phyloP scores from a whole-genome alignment of 1,284 basidiomycete species.

The Gymnopus androsaceus region DNA sequence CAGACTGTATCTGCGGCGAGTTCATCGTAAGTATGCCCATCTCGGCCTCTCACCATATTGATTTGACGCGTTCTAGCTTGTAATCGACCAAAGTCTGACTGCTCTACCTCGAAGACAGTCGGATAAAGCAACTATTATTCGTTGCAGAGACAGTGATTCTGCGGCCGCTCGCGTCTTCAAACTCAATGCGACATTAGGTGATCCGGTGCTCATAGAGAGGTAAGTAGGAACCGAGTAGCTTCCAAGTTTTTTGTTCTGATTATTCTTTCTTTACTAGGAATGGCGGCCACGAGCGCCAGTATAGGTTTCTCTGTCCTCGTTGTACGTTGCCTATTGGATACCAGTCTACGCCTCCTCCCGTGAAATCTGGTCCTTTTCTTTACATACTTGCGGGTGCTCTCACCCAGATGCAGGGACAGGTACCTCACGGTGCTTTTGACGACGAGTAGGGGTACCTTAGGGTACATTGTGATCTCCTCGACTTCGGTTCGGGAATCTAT shows the following conservation, averaged over 20 bases:
- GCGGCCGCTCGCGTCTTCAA: conserved; percentile 75
- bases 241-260: not conserved
- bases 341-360: conserved; percentile 69
- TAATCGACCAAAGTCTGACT: conserved; percentile 74
- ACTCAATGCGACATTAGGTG: conserved; percentile 63
- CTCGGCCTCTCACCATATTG: not conserved
- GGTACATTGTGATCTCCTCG: too few species aligned
- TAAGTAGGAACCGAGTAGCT: conserved; percentile 32
- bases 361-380: conserved; percentile 70
- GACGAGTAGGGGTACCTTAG: too few species aligned
- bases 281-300: conserved; percentile 74
- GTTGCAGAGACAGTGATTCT: conserved; percentile 58
- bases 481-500: too few species aligned
- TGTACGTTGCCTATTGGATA: conserved; percentile 76
- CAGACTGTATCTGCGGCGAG: conserved; percentile 84
- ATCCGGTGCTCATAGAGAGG: conserved; percentile 75
- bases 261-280: conserved; percentile 36
- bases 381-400: conserved; percentile 76
- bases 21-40: conserved; percentile 63
- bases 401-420: conserved; percentile 76
- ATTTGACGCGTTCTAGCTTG: conserved; percentile 53
- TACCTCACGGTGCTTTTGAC: conserved; percentile 75
- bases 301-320: conserved; percentile 72
- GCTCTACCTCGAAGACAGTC: conserved; percentile 71
- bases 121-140: conserved; percentile 72